These are phyloP conservation scores for Neurospora sublineolata DNA, from an alignment of 495 filamentous ascomycete species.

Conservation along the genomic window DNA sequence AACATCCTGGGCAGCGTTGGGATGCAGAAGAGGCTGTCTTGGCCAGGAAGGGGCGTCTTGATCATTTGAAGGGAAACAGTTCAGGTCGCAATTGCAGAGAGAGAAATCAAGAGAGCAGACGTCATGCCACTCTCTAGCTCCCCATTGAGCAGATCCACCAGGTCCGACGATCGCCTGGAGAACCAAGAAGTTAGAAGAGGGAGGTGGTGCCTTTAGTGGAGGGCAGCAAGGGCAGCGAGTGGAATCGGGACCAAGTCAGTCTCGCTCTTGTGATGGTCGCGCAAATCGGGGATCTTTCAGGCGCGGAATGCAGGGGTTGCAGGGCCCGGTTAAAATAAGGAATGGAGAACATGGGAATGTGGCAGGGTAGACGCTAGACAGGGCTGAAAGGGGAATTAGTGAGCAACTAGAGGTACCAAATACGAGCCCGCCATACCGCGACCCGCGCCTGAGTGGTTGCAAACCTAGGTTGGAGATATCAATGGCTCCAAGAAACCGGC, in stretches of 20 bases:
- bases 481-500: neutral
- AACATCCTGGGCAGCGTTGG: conserved; percentile 10
- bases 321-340: neutral
- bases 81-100: neutral
- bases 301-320: neutral
- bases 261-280: neutral
- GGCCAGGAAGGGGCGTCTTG: neutral
- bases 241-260: neutral
- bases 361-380: neutral
- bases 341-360: neutral
- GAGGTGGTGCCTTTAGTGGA: neutral
- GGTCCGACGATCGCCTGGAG: neutral
- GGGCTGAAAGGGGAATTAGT: neutral
- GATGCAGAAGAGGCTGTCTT: neutral
- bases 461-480: neutral
- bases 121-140: neutral
- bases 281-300: neutral
- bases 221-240: neutral
- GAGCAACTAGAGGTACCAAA: neutral
- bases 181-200: too few species aligned
- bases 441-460: neutral
- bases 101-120: neutral
- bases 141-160: neutral
- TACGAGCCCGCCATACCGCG: neutral
- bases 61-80: neutral